Base-by-base conservation (phyloP, 805 yeast species). In the Ogataea pignaliae region DNA sequence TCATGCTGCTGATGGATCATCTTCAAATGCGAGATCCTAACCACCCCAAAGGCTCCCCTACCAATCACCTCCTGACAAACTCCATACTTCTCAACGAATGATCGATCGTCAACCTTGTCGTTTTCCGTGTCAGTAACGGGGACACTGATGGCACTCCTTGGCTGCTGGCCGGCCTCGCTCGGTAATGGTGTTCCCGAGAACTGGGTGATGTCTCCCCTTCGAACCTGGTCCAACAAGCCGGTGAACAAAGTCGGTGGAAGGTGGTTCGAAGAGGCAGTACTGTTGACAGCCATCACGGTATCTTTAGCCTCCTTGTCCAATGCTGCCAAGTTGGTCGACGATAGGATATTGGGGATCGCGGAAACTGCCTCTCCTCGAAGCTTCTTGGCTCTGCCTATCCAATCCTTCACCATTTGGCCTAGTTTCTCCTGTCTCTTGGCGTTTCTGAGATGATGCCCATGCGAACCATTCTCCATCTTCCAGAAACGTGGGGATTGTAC, bases 61-160 rank as follows among this genome's bases (percentile, higher is more conserved):
- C 99, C 99, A 50, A 93, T 78, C 39, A 90, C 87, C 62, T 91
- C 98, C 65, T 88, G 96, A 63, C 98, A 91, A 41, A 85, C 76
- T 36, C 99, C 99, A 63, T 91, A 91, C 61, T 90, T 86, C 54
- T 89, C 90, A 9, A 81, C 84, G 62, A 91, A 85, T 10, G 90
- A 79, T 39, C 79, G 58, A 31, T 69, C 57, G 55, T 72, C 78
- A 44, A 60, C 60, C 43, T 53, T 51, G 10, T 46, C 46, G 11
- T 41, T 36, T 28, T 32, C 44, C 14, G 29, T 36, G 14, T 37
- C n/a, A 12, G 13, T 30, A 38, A 44, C 48, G 8, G 49, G 41
- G 40, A 56, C 55, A 45, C 57, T 54, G 18, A 50, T 37, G 7
- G 61, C 55, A 16, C 51, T 54, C 15, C 42, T 36, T 1, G 64